Evolutionary conservation across 1,139 yeast species (phyloP), one percentile per base, ranked within the genome.

Genomic region (Suhomyces bokatorum): DNA sequence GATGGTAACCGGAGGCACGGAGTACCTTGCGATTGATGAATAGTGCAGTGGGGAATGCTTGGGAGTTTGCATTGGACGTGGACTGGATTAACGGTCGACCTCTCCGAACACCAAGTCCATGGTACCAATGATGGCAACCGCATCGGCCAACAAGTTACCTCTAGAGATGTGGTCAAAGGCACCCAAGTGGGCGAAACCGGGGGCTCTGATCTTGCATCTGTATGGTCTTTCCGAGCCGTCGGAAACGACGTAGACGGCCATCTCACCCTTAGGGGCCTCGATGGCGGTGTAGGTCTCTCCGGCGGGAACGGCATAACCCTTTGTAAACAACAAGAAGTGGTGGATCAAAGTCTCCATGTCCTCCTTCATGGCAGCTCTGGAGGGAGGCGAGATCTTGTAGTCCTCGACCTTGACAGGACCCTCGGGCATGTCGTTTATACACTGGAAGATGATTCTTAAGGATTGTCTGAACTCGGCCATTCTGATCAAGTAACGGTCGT

Each of bases 71-170:
- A 35, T 35, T 14, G 31, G 31, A 26, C 17, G 26, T 14, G 31
- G 31, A 26, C 20, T 15, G 29, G 38, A 26, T 31, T 73, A 88
- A 73, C 96, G 90, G 74, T 88, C 96, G 57, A 88, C 96, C 70
- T 88, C 96, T 61, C 96, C 96, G 66, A 88, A 88, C 67, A 88
- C 96, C 68, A 88, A 81, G 75, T 88, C 96, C 96, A 88, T 87
- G 51, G 96, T 88, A 75, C 96, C 96, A 63, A 88, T 87, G 64
- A 88, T 88, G 51, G 96, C 96, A 47, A 88, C 96, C 30, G 95
- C 95, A 70, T 88, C 96, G 47, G 96, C 95, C 66, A 88, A 75
- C 71, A 86, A 85, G 69, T 87, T 87, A 62, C 93, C 91, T 69
- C 95, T 83, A 32, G 93, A 75, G 58, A 87, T 83, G 64, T 85